phyloP scores from a whole-genome alignment of 352 stramenopile genomes.

The Phytopythium montanum region DNA sequence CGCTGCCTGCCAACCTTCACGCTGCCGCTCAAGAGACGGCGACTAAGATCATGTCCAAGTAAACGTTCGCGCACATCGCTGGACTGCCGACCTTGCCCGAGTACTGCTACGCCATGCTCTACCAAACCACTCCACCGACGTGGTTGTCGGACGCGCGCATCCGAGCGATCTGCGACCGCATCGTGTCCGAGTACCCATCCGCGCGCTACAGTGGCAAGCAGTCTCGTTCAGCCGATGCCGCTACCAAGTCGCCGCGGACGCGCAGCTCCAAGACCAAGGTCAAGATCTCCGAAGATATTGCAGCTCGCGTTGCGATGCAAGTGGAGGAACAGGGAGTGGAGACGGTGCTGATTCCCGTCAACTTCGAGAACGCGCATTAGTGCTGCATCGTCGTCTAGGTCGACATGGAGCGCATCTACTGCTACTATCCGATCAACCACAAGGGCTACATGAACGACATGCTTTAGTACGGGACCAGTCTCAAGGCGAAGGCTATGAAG shows the following conservation, averaged over 20 bases:
- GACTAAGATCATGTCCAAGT: neutral
- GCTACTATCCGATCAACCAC: constrained; percentile 9
- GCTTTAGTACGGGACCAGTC: neutral
- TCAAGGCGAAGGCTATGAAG: neutral
- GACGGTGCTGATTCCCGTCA: neutral
- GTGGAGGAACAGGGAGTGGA: neutral
- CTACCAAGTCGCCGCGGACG: too few relatives aligned
- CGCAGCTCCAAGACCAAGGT: too few relatives aligned
- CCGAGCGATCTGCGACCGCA: neutral
- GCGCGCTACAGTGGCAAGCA: constrained; percentile 1
- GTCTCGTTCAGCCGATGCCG: neutral
- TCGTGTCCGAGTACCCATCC: neutral
- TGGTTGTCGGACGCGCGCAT: constrained; percentile 6
- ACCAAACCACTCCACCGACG: neutral
- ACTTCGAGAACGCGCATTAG: constrained; percentile 12
- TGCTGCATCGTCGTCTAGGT: constrained; percentile 10
- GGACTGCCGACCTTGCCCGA: neutral
- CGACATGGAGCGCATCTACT: constrained; percentile 1
- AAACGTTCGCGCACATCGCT: neutral
- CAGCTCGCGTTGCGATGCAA: neutral
- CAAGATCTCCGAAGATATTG: neutral
- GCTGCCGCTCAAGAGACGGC: neutral
- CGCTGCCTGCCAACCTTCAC: neutral
- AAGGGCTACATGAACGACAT: neutral
- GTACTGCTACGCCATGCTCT: constrained; percentile 6